Evolutionary conservation across 176 grass and related monocot genomes (phyloP), one percentile per base, ranked within the genome.

Genomic region (Lolium rigidum): DNA sequence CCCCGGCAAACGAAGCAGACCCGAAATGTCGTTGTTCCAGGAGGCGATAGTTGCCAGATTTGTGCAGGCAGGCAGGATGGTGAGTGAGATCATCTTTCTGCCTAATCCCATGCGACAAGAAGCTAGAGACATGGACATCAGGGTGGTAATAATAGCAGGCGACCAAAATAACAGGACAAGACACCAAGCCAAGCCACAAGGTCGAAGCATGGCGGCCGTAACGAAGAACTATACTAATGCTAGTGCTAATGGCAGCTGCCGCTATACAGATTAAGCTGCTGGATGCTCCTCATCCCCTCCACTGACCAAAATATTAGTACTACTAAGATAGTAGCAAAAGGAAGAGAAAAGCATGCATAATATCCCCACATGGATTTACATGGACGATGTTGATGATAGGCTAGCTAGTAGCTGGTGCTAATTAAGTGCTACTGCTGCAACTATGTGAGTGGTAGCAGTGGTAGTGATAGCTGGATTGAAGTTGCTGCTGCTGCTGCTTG

Each of bases 31-130:
- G 6, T 78, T 41, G 65, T 78, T 88, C 71, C 63, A 82, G 37
- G 82, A 79, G 71, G 56, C 54, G 70, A 49, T 65, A 80, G 76
- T 80, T 90, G 6, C 89, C 89, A 80, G 8, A 80, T 84, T 80
- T 75, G 85, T 87, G 49, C 68, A 69, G 38, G 72, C 83, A 84
- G 56, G 76, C 46, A 47, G 46, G 46, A 47, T 47, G 46, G 46
- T 1, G 41, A 44, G 38, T 3, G 10, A 6, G 61, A 39, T 37
- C 65, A 4, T 70, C 61, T 82, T 79, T 59, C 57, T 59, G 80
- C 84, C 75, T 59, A 67, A 90, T 84, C 75, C 75, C 85, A 83
- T 9, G 24, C 24, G 65, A 74, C 84, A 83, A 43, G 64, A 17
- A 80, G 24, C 47, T 49, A 80, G 12, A 68, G 39, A 21, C 15